phyloP scores from a whole-genome alignment of 805 yeast genomes.

The Lipomyces oligophaga region DNA sequence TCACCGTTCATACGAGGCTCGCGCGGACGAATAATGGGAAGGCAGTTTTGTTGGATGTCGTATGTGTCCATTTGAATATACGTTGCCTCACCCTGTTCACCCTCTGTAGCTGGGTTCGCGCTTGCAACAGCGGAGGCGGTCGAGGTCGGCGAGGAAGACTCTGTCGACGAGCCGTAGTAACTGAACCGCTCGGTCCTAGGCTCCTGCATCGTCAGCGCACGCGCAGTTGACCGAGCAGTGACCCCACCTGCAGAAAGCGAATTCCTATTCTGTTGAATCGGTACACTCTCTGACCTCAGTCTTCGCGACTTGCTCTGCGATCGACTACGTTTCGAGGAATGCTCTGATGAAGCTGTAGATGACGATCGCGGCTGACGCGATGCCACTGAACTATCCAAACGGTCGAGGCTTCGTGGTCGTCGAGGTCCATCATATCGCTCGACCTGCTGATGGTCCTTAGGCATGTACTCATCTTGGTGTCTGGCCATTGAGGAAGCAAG shows the following conservation, averaged over 20 bases:
- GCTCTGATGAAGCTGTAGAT: constrained; percentile 3
- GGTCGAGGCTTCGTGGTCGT: constrained; percentile 11
- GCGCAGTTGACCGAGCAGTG: constrained; percentile 24
- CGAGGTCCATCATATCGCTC: constrained; percentile 21
- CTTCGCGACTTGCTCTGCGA: constrained; percentile 13
- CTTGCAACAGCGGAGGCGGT: not conserved
- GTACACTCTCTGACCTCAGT: constrained; percentile 15
- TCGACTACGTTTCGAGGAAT: constrained; percentile 4
- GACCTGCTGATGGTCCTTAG: constrained; percentile 21
- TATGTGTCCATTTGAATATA: constrained; percentile 33
- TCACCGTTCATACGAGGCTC: constrained; percentile 38
- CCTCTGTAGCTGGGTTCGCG: constrained; percentile 1
- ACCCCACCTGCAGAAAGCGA: constrained; percentile 27
- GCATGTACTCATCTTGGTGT: constrained; percentile 27
- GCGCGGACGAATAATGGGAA: constrained; percentile 34
- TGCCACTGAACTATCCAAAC: no score
- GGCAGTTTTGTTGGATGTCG: constrained; percentile 34
- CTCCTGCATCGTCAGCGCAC: constrained; percentile 23
- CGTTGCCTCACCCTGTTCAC: constrained; percentile 18
- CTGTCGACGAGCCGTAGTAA: not conserved
- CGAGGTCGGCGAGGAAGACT: not conserved
- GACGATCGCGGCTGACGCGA: constrained; percentile 3
- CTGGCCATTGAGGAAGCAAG: constrained; percentile 28
- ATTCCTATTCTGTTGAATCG: constrained; percentile 4
- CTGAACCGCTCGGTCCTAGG: constrained; percentile 7